Percentiles rank a stretch among this genome's conserved stretches.
Evolutionary conservation across 495 filamentous ascomycete genomes (phyloP).

Genomic region (Hypoxylon lienhwacheense): DNA sequence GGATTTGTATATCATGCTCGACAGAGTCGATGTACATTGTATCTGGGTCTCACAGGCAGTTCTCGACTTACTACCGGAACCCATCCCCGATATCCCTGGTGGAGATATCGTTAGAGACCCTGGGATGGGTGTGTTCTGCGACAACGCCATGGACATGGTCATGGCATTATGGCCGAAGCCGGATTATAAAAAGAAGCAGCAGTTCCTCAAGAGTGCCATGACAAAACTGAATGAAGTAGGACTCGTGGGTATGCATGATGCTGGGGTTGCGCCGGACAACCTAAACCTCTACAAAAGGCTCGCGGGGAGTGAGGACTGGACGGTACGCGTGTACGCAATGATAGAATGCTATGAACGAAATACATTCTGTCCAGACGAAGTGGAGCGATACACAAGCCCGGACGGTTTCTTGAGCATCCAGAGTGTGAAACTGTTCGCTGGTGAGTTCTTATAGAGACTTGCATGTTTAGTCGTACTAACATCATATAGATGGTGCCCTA

Average conservation of each 20-base stretch:
- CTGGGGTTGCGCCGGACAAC: conserved; percentile 56
- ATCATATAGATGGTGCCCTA: conserved; percentile 59
- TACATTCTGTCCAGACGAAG: conserved; percentile 57
- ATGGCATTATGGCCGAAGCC: conserved; percentile 57
- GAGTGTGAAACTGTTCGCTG: conserved; percentile 63
- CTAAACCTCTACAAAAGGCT: conserved; percentile 54
- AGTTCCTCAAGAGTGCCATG: conserved; percentile 58
- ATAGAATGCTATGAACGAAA: conserved; percentile 62
- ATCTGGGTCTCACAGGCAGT: conserved; percentile 64
- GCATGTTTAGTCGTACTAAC: conserved; percentile 19
- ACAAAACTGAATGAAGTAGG: conserved; percentile 59
- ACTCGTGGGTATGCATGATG: conserved; percentile 64
- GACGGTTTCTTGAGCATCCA: conserved; percentile 52
- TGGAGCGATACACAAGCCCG: conserved; percentile 40
- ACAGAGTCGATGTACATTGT: conserved; percentile 68
- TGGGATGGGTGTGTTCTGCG: conserved; percentile 67
- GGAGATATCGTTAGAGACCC: conserved; percentile 60
- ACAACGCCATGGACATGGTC: conserved; percentile 67
- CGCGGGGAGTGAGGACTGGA: conserved; percentile 52
- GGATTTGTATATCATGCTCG: conserved; percentile 64
- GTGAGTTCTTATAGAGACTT: conserved; percentile 34
- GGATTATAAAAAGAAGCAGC: conserved; percentile 47
- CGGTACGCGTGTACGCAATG: conserved; percentile 64
- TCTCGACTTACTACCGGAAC: conserved; percentile 54
- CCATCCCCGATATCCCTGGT: conserved; percentile 57